Evolutionary conservation across 345 rosid species (phyloP), one percentile per base, ranked within the genome.

Genomic region (Sonneratia caseolaris): DNA sequence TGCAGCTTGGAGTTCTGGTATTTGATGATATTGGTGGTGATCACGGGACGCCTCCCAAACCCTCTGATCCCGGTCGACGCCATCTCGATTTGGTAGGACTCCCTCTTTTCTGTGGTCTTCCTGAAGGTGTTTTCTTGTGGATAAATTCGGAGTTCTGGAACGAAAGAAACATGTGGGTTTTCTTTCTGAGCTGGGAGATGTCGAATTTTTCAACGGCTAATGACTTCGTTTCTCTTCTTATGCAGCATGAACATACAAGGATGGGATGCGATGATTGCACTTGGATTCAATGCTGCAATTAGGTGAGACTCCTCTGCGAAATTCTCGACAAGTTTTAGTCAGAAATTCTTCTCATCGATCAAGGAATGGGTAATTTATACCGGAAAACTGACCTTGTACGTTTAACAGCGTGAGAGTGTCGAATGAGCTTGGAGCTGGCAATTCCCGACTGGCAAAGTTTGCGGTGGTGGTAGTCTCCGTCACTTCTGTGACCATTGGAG

Each of bases 1-100:
- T 84, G 72, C 83, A 93, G 97, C 87, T 86, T 93, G 91, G 97
- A 89, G 79, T 85, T 91, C 73, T 91, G 97, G 97, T 93, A 88
- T 81, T 70, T 89, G 80, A 91, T 86, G 96, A 36, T 89, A 55
- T 76, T 91, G 68, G 71, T 89, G 40, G 92, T 89, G 71, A 77
- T 93, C 43, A 81, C 93, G 86, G 96, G 96, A 78, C 91, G 86
- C 36, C 78, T 93, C 77, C 74, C 88, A 1, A 79, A 91, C 75
- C 96, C 94, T 57, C 73, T 91, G 68, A 82, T 93, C 48, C 84
- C 96, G 19, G 92, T 93, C 37, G 97, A 91, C 74, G 97, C 98
- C 77, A 82, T 89, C 66, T 89, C 98, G 40, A 88, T 93, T 48
- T 93, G 98, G 97, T 89, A 84, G 64, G 81, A 5, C 38, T 21